Conservation (phyloP, 1,284 basidiomycete genomes). For the Takashimella koratensis region DNA sequence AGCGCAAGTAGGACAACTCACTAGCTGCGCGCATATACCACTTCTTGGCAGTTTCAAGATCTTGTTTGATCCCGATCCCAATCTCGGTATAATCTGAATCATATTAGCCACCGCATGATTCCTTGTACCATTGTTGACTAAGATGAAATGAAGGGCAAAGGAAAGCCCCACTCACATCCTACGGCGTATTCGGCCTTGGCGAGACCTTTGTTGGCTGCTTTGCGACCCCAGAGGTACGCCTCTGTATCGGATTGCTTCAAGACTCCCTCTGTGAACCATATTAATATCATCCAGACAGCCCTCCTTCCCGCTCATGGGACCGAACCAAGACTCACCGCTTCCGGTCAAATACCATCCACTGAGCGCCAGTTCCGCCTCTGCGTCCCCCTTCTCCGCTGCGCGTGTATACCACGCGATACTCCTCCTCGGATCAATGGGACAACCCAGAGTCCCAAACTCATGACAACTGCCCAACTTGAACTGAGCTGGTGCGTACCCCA, state of each 20-base stretch:
- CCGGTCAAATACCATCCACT: conserved; percentile 98
- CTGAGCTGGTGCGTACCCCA: conserved; percentile 90
- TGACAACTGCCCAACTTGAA: conserved; percentile 93
- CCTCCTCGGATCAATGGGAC: conserved; percentile 85
- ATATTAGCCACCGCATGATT: conserved; percentile 9
- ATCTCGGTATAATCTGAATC: conserved; percentile 81
- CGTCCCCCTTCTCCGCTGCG: conserved; percentile 90
- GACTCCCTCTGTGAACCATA: conserved; percentile 69
- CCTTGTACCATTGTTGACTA: too few species aligned
- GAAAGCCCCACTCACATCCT: conserved; percentile 56
- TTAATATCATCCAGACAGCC: conserved; percentile 10
- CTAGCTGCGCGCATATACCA: conserved; percentile 99
- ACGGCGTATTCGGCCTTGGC: conserved; percentile 95
- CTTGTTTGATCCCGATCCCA: conserved; percentile 94
- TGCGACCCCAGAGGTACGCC: conserved; percentile 92
- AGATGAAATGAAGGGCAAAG: too few species aligned
- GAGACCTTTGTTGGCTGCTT: conserved; percentile 87
- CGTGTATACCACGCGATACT: conserved; percentile 99
- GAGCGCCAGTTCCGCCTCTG: conserved; percentile 90
- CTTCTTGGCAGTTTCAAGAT: conserved; percentile 90
- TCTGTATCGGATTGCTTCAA: conserved; percentile 96
- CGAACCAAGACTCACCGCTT: conserved; percentile 47
- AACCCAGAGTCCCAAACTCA: conserved; percentile 86
- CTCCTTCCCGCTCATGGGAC: neutral
- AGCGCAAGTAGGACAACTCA: conserved; percentile 50